Evolutionary conservation across 176 grass and related monocot species (phyloP), one percentile per base, ranked within the genome.

Genomic region (Echinochloa phyllopogon): DNA sequence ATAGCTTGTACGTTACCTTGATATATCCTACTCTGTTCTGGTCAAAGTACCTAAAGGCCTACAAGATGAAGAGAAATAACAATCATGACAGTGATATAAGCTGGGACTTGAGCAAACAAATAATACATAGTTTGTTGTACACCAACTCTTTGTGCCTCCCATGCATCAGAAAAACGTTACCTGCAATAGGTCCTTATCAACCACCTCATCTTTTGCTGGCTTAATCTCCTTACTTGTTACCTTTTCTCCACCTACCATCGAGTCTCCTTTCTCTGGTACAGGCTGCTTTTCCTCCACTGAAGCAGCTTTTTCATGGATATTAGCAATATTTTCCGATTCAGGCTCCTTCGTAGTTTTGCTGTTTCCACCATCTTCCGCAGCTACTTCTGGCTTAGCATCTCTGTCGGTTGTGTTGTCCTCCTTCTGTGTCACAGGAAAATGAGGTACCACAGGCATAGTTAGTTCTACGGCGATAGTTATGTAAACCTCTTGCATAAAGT

Each of bases 41-140:
- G 50, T 99, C 97, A 21, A 99, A 99, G 84, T 89, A 94, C 70
- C 97, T 99, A 76, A 99, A 99, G 85, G 97, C 94, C 97, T 99
- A 90, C 7, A 81, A 89, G 53, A 85, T 10, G 2, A 10, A 18
- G 62, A 65, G 71, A 62, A 16, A 85, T 40, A 65, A 59, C 21
- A 16, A 64, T 53, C 5, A 79, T 56, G 57, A 87, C 11, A 88
- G 49, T 24, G 68, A 74, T 74, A 73, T 77, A 66, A 45, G n/a
- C 17, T 55, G 16, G 18, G 43, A 48, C 47, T 11, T 18, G 45
- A 55, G 56, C 15, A 47, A 62, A 73, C 4, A 4, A 62, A 79
- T 52, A 33, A 48, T 12, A 41, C 6, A 53, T n/a, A 29, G 37
- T 70, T 12, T 12, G 17, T 72, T 16, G 38, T 41, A 49, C 4